These are phyloP conservation scores for Fusarium buxicola DNA, from an alignment of 2,329 filamentous ascomycete species.

Conservation along the genomic window DNA sequence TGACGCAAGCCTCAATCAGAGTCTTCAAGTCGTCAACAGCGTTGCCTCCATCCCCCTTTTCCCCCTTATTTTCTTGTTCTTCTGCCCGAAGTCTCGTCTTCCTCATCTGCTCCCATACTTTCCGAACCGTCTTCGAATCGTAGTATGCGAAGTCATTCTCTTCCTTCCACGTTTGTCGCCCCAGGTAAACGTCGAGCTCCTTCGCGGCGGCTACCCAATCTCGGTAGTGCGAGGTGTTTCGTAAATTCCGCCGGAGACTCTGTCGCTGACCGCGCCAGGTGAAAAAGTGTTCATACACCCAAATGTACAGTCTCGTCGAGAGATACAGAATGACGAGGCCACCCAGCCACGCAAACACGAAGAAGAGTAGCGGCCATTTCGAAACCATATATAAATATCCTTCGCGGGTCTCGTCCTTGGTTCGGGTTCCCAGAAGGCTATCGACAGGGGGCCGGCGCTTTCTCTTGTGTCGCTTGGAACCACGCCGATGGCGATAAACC, in stretches of 20 bases:
- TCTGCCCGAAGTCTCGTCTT: constrained; percentile 72
- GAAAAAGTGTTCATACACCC: constrained; percentile 89
- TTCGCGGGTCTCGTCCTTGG: constrained; percentile 92
- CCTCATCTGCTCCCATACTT: constrained; percentile 80
- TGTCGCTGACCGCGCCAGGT: constrained; percentile 88
- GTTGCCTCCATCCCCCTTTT: constrained; percentile 55
- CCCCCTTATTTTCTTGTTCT: constrained; percentile 56
- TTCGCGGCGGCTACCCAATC: constrained; percentile 87
- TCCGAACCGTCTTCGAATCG: constrained; percentile 83
- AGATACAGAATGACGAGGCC: constrained; percentile 80
- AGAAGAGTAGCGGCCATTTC: constrained; percentile 90
- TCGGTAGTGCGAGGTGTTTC: constrained; percentile 77
- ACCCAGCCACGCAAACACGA: constrained; percentile 83
- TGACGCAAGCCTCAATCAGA: constrained; percentile 89
- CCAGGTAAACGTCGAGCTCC: constrained; percentile 82
- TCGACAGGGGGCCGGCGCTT: constrained; percentile 51
- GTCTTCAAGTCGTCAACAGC: constrained; percentile 80
- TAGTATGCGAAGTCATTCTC: constrained; percentile 86
- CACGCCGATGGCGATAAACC: constrained; percentile 59
- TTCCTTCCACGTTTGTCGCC: constrained; percentile 83
- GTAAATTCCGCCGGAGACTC: constrained; percentile 75
- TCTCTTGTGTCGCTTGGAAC: constrained; percentile 50
- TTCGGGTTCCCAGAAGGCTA: constrained; percentile 65
- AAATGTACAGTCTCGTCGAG: constrained; percentile 88
- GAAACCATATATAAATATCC: constrained; percentile 89